phyloP scores from a whole-genome alignment of 2,329 filamentous ascomycete genomes.

The Fusarium nematophilum region DNA sequence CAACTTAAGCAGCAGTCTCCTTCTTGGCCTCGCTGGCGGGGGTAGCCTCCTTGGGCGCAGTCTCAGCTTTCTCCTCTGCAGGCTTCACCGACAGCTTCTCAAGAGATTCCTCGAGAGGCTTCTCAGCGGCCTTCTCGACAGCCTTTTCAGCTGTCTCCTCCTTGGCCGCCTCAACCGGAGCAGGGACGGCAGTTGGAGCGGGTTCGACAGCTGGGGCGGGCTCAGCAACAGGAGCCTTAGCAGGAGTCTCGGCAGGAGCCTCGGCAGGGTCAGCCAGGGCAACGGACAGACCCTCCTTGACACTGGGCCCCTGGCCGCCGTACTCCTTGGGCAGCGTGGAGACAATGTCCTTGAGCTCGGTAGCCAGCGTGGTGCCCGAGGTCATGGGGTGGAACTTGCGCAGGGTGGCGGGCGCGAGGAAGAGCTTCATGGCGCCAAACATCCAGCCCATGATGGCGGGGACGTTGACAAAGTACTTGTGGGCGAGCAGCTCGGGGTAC shows the following conservation, averaged over 20 bases:
- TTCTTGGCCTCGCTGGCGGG: not conserved
- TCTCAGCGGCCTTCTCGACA: constrained; percentile 25
- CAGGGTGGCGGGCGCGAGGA: constrained; percentile 77
- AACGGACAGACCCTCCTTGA: constrained; percentile 52
- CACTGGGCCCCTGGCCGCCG: constrained; percentile 74
- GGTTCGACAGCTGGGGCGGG: constrained; percentile 8
- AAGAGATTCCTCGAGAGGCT: constrained; percentile 31
- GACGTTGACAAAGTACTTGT: constrained; percentile 98
- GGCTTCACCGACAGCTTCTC: constrained; percentile 29
- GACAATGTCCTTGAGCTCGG: constrained; percentile 68
- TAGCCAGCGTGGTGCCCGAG: constrained; percentile 76
- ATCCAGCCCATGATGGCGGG: constrained; percentile 92
- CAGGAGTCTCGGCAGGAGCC: constrained; percentile 16
- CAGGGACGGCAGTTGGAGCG: constrained; percentile 10
- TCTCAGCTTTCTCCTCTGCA: constrained; percentile 1
- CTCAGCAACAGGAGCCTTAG: constrained; percentile 5
- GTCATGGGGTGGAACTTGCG: constrained; percentile 84
- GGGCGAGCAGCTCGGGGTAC: constrained; percentile 84
- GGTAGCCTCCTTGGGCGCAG: constrained; percentile 13
- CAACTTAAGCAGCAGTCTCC: constrained; percentile 6
- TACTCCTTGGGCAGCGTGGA: constrained; percentile 78
- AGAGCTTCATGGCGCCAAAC: constrained; percentile 79
- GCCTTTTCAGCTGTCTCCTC: constrained; percentile 32
- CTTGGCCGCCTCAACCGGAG: constrained; percentile 32
- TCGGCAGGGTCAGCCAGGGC: constrained; percentile 36